These are phyloP conservation scores for Penicillium sp. DNA, from an alignment of 2,329 filamentous ascomycete genomes.

Conservation along the genomic window DNA sequence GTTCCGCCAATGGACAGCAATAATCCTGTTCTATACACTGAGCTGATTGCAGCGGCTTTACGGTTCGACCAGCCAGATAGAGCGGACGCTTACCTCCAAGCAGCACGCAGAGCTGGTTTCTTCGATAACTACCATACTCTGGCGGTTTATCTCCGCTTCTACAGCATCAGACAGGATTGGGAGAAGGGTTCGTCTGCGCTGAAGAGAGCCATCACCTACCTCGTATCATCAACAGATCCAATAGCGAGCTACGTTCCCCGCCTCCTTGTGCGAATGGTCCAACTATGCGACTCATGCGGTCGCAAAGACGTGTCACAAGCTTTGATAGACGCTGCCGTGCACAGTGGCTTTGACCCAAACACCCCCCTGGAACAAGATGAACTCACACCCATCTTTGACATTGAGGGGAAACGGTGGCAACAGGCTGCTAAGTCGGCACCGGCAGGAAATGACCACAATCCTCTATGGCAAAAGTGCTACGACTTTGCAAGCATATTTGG, in stretches of 20 bases:
- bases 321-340: constrained; percentile 41
- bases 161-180: constrained; percentile 42
- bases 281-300: constrained; percentile 42
- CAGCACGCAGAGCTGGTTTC: constrained; percentile 39
- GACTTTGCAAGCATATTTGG: constrained; percentile 37
- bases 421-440: constrained; percentile 27
- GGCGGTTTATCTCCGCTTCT: constrained; percentile 43
- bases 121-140: constrained; percentile 43
- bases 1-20: constrained; percentile 39
- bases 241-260: constrained; percentile 33
- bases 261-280: constrained; percentile 44
- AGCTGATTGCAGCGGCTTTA: constrained; percentile 43
- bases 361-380: constrained; percentile 33
- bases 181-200: constrained; percentile 38
- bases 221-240: constrained; percentile 40
- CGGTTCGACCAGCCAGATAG: constrained; percentile 46
- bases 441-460: constrained; percentile 19
- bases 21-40: constrained; percentile 39
- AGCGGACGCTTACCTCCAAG: constrained; percentile 46
- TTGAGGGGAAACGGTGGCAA: constrained; percentile 33
- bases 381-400: constrained; percentile 27
- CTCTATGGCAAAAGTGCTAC: constrained; percentile 38
- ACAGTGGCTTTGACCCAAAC: constrained; percentile 39
- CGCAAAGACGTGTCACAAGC: constrained; percentile 33
- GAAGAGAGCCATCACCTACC: constrained; percentile 39